Conservation (phyloP, 2,329 filamentous ascomycete species). For the Trichoderma gracile region DNA sequence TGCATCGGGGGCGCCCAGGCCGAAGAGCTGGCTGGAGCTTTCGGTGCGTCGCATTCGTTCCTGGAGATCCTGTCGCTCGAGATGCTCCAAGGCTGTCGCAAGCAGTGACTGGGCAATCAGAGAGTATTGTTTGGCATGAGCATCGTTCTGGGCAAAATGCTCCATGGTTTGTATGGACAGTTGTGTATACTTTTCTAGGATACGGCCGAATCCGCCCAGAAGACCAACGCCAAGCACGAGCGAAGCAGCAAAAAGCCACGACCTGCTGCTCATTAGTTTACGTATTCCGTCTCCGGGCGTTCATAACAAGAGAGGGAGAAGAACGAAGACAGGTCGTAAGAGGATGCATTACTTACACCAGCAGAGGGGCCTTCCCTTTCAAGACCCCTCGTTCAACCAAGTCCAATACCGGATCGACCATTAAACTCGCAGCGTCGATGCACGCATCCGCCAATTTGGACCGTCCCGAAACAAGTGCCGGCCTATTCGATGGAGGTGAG, state of each 20-base stretch:
- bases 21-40: constrained; percentile 54
- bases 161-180: constrained; percentile 51
- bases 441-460: constrained; percentile 56
- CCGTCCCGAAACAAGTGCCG: constrained; percentile 44
- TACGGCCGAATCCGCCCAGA: constrained; percentile 53
- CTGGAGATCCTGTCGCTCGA: constrained; percentile 50
- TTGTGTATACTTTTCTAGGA: constrained; percentile 52
- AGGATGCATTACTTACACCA: constrained; percentile 46
- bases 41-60: constrained; percentile 51
- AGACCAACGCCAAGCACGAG: constrained; percentile 55
- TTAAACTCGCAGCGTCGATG: constrained; percentile 55
- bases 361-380: constrained; percentile 49
- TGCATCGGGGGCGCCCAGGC: constrained; percentile 44
- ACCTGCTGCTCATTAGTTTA: constrained; percentile 38
- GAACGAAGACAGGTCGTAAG: background rate
- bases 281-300: too few relatives aligned
- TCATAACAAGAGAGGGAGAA: background rate
- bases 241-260: constrained; percentile 56
- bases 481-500: constrained; percentile 27
- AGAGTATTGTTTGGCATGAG: constrained; percentile 54
- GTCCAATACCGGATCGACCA: constrained; percentile 52
- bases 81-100: constrained; percentile 47
- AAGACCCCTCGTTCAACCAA: constrained; percentile 46
- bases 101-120: constrained; percentile 55
- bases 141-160: constrained; percentile 51